Conservation (phyloP, 1,284 basidiomycete genomes). For the Malassezia furfur region DNA sequence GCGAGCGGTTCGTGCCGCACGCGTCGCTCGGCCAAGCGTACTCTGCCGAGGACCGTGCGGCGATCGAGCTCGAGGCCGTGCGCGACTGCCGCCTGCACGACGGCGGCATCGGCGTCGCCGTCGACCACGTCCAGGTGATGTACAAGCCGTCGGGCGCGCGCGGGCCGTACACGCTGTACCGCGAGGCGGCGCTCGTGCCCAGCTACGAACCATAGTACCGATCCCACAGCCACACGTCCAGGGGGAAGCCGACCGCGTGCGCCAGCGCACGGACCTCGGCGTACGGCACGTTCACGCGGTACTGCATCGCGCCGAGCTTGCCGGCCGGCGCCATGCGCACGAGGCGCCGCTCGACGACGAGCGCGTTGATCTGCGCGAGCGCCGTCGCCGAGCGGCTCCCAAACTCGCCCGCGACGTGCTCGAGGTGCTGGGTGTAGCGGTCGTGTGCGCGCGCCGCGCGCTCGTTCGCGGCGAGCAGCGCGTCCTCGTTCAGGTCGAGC, state of each 20-base stretch:
- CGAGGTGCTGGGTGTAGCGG: constrained; percentile 7
- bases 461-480: constrained; percentile 9
- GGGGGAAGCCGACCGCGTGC: constrained; percentile 14
- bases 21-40: constrained; percentile 14
- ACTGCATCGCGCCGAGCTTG: constrained; percentile 16
- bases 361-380: constrained; percentile 11
- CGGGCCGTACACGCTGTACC: constrained; percentile 12
- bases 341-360: constrained; percentile 13
- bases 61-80: constrained; percentile 2
- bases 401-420: constrained; percentile 19
- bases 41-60: background rate
- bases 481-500: constrained; percentile 19
- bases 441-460: constrained; percentile 9
- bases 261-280: constrained; percentile 7
- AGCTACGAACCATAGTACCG: constrained; percentile 3
- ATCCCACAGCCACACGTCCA: constrained; percentile 12
- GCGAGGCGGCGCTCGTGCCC: background rate
- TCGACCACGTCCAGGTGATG: constrained; percentile 11
- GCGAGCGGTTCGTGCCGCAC: constrained; percentile 7
- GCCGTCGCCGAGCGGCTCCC: constrained; percentile 16
- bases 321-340: constrained; percentile 18
- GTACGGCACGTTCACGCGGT: constrained; percentile 15
- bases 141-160: constrained; percentile 7
- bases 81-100: background rate
- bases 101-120: background rate